Evolutionary conservation across 2,329 filamentous ascomycete species (phyloP), one percentile per base, ranked within the genome.

Genomic region (Coniochaeta prunicola): DNA sequence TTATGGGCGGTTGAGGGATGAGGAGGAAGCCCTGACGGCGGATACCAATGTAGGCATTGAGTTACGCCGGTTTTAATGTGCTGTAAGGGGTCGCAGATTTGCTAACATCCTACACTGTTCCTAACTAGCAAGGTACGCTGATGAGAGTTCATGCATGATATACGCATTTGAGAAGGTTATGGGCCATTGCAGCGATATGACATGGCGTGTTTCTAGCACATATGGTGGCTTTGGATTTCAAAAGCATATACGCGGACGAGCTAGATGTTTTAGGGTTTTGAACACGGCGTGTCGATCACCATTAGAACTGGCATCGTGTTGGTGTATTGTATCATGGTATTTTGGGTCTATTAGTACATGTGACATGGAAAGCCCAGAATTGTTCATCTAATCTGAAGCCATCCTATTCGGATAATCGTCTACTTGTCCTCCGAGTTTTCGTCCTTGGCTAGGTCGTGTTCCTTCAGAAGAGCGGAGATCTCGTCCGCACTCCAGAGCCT

Each of bases 401-500:
- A 50, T 17, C 31, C 33, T 5, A 24, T 31, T 31, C 15, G 19
- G 19, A 26, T 40, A 50, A 21, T 17, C 10, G 10, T 59, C 64
- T 79, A 86, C 71, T 84, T 84, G 64, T 87, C 86, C 70, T 91
- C 86, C 15, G 84, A 74, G 64, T 85, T 85, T 71, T 93, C 90
- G 65, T 87, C 84, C 82, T 96, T 97, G 62, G 91, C 93, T 73
- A 99, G 77, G 67, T 93, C 93, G 69, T 99, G 92, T 80, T 97
- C 91, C 82, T 92, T 96, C 69, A 99, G 80, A 74, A 99, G 80
- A 56, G 89, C 86, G 72, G 91, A 93, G 69, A 99, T 99, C 80
- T 97, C 94, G 65, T 99, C 93, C 50, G 92, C 93, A 68, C 86
- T 90, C 94, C 94, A 99, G 63, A 99, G 83, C 73, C 96, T 90